Evolutionary conservation across 208 protist species (phyloP).

Genomic region (Trypanosoma caninum): DNA sequence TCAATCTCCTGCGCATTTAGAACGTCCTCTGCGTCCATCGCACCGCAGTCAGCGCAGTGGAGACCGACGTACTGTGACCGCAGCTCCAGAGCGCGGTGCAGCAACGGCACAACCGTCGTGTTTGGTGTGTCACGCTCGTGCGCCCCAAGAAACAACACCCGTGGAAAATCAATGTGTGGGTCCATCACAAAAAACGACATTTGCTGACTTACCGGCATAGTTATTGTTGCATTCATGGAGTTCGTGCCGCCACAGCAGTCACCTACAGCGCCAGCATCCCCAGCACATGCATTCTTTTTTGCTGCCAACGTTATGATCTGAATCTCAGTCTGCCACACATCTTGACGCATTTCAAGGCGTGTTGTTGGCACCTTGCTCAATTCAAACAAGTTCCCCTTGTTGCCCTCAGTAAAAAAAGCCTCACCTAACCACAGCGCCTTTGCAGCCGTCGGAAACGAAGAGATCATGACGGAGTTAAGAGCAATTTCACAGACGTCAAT

Average conservation of each 20-base stretch:
- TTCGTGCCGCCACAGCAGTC: too few relatives aligned
- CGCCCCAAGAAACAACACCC: conserved; percentile 51
- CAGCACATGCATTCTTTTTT: not conserved
- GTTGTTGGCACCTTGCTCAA: conserved; percentile 65
- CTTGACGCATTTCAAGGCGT: conserved; percentile 65
- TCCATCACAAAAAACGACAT: conserved; percentile 68
- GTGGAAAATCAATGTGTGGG: conserved; percentile 60
- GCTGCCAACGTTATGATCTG: conserved; percentile 19
- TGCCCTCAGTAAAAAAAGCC: conserved; percentile 46
- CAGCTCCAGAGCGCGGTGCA: conserved; percentile 75
- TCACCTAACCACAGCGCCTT: conserved; percentile 73
- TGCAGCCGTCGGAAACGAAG: conserved; percentile 53
- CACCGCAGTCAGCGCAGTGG: conserved; percentile 9
- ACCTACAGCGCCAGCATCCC: not conserved
- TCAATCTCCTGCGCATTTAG: conserved; percentile 21
- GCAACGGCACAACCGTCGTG: conserved; percentile 48
- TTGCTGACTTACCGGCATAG: too few relatives aligned
- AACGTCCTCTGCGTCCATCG: conserved; percentile 7
- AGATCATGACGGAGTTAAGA: conserved; percentile 82
- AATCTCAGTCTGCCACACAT: conserved; percentile 68
- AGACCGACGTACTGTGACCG: conserved; percentile 57
- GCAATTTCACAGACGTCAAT: conserved; percentile 86
- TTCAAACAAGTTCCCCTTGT: conserved; percentile 54
- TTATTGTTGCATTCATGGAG: too few relatives aligned
- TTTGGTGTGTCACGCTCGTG: conserved; percentile 70